Conservation (phyloP, 257 asterid species). For the Coffea canephora region DNA sequence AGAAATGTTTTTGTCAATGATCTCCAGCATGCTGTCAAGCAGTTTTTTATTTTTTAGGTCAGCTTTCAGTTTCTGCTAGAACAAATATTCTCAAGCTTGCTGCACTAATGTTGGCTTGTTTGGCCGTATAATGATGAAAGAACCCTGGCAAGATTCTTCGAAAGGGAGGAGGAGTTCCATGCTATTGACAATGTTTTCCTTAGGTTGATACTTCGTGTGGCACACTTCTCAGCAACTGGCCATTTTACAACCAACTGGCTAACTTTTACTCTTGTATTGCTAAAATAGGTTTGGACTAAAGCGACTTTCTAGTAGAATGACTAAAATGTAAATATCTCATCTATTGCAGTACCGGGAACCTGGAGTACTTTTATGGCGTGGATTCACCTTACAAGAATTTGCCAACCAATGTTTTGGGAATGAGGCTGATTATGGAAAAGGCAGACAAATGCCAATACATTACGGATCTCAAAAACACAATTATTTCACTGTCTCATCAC, state of each 20-base stretch:
- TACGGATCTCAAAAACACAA: constrained; percentile 74
- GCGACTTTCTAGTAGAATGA: background rate
- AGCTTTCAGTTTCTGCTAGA: background rate
- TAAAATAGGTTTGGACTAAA: background rate
- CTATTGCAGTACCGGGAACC: constrained; percentile 74
- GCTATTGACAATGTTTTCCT: background rate
- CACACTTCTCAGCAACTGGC: background rate
- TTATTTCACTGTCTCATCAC: constrained; percentile 73
- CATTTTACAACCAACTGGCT: background rate
- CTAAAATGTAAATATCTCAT: background rate
- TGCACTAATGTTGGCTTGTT: background rate
- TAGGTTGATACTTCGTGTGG: background rate
- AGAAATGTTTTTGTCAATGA: background rate
- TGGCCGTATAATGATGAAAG: background rate
- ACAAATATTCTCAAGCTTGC: background rate
- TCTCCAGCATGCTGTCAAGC: background rate
- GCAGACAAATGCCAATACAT: constrained; percentile 96
- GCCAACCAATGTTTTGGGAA: constrained; percentile 80
- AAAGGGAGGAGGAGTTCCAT: background rate
- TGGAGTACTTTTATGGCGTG: constrained; percentile 90
- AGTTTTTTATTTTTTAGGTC: background rate
- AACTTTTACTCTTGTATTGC: background rate
- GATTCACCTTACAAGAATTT: constrained; percentile 71
- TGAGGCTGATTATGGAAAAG: constrained; percentile 70
- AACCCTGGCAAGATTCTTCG: background rate